These are phyloP conservation scores for Vicia faba DNA, from an alignment of 306 rosid species.

Conservation along the genomic window DNA sequence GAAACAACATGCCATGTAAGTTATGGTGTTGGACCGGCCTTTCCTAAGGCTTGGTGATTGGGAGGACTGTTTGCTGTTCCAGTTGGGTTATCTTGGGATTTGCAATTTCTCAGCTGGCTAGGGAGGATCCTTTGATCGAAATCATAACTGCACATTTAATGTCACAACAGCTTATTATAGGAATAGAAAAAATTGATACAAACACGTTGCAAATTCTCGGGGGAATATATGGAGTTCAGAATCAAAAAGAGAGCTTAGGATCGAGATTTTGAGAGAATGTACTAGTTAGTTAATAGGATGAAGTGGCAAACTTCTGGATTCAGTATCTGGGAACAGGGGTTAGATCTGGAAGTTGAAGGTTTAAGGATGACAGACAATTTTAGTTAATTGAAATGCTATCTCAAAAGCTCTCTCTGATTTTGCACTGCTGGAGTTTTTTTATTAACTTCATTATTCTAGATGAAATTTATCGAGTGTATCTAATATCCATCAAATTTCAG, in stretches of 20 bases:
- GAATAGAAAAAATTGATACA: background rate
- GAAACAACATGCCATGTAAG: background rate
- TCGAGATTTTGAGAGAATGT: background rate
- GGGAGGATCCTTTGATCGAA: background rate
- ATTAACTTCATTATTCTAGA: conserved; percentile 1
- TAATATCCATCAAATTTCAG: conserved; percentile 11
- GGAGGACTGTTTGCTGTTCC: background rate
- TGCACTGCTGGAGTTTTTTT: background rate
- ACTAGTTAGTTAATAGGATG: too few species aligned
- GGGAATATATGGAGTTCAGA: background rate
- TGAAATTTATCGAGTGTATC: conserved; percentile 9
- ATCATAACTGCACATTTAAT: conserved; percentile 4
- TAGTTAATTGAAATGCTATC: conserved; percentile 7
- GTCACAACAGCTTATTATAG: background rate
- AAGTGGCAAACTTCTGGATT: background rate
- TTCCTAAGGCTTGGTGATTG: background rate
- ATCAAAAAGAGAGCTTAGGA: background rate
- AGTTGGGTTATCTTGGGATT: background rate
- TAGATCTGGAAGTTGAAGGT: conserved; percentile 7
- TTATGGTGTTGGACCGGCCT: background rate
- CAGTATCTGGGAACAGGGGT: background rate
- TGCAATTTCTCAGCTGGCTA: background rate
- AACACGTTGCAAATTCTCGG: background rate
- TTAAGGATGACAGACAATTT: conserved; percentile 25
- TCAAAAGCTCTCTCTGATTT: conserved; percentile 12